Base-by-base conservation (phyloP, 1,139 yeast species). In the Pichia sp. region DNA sequence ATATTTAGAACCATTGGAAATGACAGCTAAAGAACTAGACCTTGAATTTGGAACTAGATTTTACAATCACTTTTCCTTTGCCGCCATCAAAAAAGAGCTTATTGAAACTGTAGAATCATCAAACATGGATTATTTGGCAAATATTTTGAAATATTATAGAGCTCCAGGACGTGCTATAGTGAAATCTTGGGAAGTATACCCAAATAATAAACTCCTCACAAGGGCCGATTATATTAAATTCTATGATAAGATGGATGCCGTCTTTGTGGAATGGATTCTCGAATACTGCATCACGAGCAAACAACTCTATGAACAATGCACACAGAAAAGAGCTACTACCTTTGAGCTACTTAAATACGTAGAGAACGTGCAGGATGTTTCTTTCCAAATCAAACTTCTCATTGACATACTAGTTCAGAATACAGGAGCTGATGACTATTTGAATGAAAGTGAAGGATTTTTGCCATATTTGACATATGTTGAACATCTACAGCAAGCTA, bases 391-490 rank as follows among this genome's bases (percentile, higher is more conserved):
- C 9, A 32, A 33, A 13, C 22, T 33, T 14, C 32, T 42, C 17
- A 26, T 41, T 15, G 28, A 31, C 11, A 22, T 38, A 10, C 22
- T n/a, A n/a, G n/a, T n/a, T n/a, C n/a, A n/a, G n/a, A 32, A 29
- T 23, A 19, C 25, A 5, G 37, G 39, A 10, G 8, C 19, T 6
- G 34, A 29, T 15, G 34, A 38, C 10, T 38, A 35, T 23, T 21
- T 36, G 8, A 13, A 18, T 19, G 20, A 18, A 20, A 17, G 14
- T 21, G 20, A 33, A 8, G 43, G 43, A 16, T 39, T 32, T 32
- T 32, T 37, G 9, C 38, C 43, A 13, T 43, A 41, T 27, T 16
- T 43, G 4, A 43, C 46, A 14, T 43, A 39, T 16, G 24, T 43
- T 22, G 43, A 41, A 14, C 45, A 40, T 31, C 27, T 43, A 22